Base-by-base conservation (phyloP, 805 yeast genomes). In the Cyberlindnera amylophila region DNA sequence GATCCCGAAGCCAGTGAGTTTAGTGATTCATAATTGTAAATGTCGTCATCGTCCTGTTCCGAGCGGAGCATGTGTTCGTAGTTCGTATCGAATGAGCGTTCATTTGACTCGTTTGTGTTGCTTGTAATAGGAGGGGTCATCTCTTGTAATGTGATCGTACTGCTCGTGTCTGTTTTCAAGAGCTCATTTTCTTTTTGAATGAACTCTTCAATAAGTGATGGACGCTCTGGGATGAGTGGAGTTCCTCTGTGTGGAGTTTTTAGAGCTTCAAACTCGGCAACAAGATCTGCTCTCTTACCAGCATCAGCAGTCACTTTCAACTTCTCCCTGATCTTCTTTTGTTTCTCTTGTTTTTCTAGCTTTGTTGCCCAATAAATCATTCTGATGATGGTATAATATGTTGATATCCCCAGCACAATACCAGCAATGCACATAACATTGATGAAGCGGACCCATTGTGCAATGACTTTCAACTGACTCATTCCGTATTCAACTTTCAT, bases 11-110 rank as follows among this genome's bases (percentile, higher is more conserved):
- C 42, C 13, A 53, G 34, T 3, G 52, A 46, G 29, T 49, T 40
- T 27, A 53, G 32, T 8, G 50, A 41, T 19, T 45, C 52, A 29
- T 47, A 51, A 32, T 49, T 46, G 27, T 38, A 32, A 8, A 45
- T 30, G 26, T 51, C 54, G 13, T 52, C 56, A 15, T 52, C 56
- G n/a, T 52, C 56, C 19, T 44, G 50, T n/a, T 46, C 51, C 13
- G 48, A 54, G n/a, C 35, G 33, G 2, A 46, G 42, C 0, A 48
- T 28, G 14, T 28, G 34, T 7, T 38, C 43, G 27, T 34, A 32
- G 16, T 32, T 32, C 12, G 35, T 28, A 16, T 10, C 6, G 16
- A 32, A 6, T 18, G 32, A 27, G 30, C 13, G 36, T 14, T 41
- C 32, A 6, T 14, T 32, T 6, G 13, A 14, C 12, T 21, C 16